Evolutionary conservation across 2,329 filamentous ascomycete genomes (phyloP).

Genomic region (Aaosphaeria arxii): DNA sequence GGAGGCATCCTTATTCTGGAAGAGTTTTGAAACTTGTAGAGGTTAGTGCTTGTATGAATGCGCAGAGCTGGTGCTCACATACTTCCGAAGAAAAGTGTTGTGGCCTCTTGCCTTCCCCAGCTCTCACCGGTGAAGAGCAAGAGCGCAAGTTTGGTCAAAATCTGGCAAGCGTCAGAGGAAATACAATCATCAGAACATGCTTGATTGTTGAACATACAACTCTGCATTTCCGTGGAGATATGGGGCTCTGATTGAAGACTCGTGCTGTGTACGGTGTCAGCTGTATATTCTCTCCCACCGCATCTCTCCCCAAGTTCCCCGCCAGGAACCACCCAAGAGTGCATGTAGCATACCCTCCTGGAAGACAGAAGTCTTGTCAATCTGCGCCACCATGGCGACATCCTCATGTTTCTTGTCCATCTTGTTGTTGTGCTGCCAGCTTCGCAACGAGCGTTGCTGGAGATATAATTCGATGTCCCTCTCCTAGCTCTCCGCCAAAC

Average conservation of each 20-base stretch:
- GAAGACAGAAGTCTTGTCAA: constrained; percentile 96
- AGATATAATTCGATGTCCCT: constrained; percentile 13
- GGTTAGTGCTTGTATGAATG: constrained; percentile 3
- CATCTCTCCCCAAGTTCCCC: constrained; percentile 1
- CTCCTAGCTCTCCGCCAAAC: constrained; percentile 30
- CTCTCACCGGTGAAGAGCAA: constrained; percentile 95
- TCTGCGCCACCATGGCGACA: constrained; percentile 91
- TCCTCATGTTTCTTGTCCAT: constrained; percentile 96
- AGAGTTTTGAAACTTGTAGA: constrained; percentile 73
- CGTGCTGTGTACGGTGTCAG: constrained; percentile 62
- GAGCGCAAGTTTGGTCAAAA: constrained; percentile 90
- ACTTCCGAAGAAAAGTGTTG: constrained; percentile 93
- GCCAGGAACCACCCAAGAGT: not conserved
- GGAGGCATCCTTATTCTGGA: constrained; percentile 98
- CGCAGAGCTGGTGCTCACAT: constrained; percentile 33
- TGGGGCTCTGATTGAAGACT: constrained; percentile 95
- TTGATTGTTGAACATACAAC: constrained; percentile 56
- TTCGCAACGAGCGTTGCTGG: not conserved
- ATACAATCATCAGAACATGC: not conserved
- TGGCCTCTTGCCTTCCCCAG: constrained; percentile 96
- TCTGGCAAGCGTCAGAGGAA: constrained; percentile 14
- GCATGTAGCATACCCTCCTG: constrained; percentile 75
- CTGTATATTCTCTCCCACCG: constrained; percentile 32
- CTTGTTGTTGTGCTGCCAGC: constrained; percentile 14
- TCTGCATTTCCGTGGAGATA: constrained; percentile 95